Conservation (phyloP, 2,329 filamentous ascomycete species). For the Aspergillus costaricaensis region DNA sequence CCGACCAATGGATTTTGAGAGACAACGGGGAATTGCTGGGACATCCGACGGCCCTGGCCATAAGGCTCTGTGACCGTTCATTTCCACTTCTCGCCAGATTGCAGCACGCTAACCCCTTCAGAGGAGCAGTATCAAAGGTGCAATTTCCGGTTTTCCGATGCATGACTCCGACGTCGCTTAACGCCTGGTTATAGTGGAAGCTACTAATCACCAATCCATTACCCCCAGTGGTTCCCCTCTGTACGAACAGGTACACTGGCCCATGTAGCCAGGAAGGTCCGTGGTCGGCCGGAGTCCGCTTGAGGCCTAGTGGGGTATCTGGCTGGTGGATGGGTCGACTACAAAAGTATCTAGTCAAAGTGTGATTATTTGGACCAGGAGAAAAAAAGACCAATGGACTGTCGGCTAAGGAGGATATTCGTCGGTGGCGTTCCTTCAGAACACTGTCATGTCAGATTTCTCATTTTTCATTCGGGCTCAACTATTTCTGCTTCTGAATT, state of each 20-base stretch:
- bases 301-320: neutral
- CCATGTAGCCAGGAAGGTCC: neutral
- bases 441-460: too few species aligned
- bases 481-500: too few species aligned
- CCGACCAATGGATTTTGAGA: neutral
- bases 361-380: neutral
- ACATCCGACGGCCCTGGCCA: neutral
- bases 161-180: neutral
- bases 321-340: neutral
- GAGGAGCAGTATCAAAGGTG: neutral
- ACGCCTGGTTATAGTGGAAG: neutral
- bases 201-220: too few species aligned
- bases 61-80: neutral
- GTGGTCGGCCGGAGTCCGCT: neutral
- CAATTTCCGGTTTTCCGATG: neutral
- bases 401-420: neutral
- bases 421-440: too few species aligned
- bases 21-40: neutral
- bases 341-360: neutral
- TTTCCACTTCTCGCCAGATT: neutral
- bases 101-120: neutral
- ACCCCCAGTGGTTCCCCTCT: neutral
- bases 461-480: too few species aligned
- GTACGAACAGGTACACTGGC: neutral
- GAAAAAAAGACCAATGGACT: neutral